Percentiles rank a stretch among this genome's conserved stretches.
Evolutionary conservation across 768 basidiomycete species (phyloP).

Genomic region (Russula foetens): DNA sequence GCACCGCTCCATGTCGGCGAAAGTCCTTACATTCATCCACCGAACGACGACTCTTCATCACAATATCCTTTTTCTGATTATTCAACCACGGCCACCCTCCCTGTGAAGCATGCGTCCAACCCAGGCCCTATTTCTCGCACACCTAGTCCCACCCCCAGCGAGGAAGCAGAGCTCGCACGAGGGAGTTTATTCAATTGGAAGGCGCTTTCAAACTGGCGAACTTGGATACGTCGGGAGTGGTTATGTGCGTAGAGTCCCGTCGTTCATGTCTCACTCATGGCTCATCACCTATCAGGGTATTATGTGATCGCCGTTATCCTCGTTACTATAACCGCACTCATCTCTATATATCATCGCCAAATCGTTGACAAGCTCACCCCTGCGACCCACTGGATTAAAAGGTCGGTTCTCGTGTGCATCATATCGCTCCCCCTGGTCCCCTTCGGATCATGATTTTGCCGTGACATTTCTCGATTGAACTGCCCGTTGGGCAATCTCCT

Average conservation of each 20-base stretch:
- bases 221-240: constrained; percentile 30
- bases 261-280: background rate
- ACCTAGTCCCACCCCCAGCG: constrained; percentile 31
- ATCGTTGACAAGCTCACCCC: constrained; percentile 68
- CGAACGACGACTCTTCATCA: background rate
- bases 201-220: constrained; percentile 24
- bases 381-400: constrained; percentile 54
- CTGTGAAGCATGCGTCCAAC: constrained; percentile 6
- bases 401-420: constrained; percentile 32
- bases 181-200: constrained; percentile 27
- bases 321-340: constrained; percentile 30
- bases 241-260: constrained; percentile 25
- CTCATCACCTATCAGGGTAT: constrained; percentile 25
- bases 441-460: background rate
- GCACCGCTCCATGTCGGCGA: background rate
- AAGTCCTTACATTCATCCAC: constrained; percentile 13
- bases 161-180: constrained; percentile 26
- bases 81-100: constrained; percentile 4
- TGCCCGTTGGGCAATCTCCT: background rate
- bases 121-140: constrained; percentile 21
- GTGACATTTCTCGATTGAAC: too few species aligned
- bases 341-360: constrained; percentile 39
- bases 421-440: background rate
- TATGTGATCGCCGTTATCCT: constrained; percentile 27
- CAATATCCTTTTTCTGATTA: background rate